Conservation (phyloP, 805 yeast genomes). For the Millerago galiae region DNA sequence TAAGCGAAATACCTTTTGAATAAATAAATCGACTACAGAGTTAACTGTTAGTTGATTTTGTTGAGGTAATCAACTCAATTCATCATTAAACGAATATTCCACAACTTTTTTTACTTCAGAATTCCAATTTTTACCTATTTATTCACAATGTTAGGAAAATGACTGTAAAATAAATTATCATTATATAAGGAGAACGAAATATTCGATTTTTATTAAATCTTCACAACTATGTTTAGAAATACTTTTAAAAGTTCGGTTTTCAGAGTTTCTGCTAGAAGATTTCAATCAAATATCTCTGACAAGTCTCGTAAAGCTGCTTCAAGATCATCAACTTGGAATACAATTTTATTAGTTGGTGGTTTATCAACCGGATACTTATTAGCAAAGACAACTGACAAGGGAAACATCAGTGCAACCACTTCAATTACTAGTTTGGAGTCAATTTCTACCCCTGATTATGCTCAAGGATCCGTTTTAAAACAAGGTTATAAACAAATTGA, state of each 20-base stretch:
- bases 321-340: background rate
- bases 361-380: slow-evolving; percentile 9
- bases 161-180: no score
- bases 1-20: no score
- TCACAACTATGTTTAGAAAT: no score
- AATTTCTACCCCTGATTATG: slow-evolving; percentile 7
- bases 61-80: no score
- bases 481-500: slow-evolving; percentile 10
- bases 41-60: no score
- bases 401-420: slow-evolving; percentile 1
- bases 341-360: slow-evolving; percentile 6
- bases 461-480: slow-evolving; percentile 8
- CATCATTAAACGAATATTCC: no score
- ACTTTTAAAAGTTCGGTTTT: background rate
- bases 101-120: no score
- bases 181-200: no score
- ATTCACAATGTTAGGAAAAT: no score
- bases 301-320: background rate
- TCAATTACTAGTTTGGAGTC: slow-evolving; percentile 3
- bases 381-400: slow-evolving; percentile 2
- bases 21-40: no score
- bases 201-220: no score
- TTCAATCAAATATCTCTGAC: background rate
- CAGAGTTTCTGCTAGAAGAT: background rate
- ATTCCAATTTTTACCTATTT: no score